Evolutionary conservation across 2,329 filamentous ascomycete genomes (phyloP).

Genomic region (Fusarium nelsonii): DNA sequence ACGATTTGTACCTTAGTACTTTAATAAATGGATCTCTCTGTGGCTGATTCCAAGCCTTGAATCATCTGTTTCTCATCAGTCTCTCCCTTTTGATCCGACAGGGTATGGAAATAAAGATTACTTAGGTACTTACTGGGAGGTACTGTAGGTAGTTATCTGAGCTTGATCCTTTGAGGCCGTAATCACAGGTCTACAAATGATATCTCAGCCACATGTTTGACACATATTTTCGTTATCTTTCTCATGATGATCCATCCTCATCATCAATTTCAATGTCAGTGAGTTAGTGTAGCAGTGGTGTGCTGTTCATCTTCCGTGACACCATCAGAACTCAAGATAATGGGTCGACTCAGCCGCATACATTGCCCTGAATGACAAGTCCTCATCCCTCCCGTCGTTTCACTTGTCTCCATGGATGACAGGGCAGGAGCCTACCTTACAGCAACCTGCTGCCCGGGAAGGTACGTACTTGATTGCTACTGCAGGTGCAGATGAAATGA

Average conservation of each 20-base stretch:
- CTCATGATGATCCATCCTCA: background rate
- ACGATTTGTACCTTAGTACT: background rate
- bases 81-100: conserved; percentile 24
- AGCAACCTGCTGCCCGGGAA: background rate
- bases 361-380: conserved; percentile 10
- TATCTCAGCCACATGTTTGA: conserved; percentile 4
- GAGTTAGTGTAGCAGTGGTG: conserved; percentile 29
- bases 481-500: conserved; percentile 1
- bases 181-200: background rate
- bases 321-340: conserved; percentile 37
- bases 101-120: background rate
- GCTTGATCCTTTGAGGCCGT: background rate
- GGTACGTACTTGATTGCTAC: background rate
- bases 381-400: conserved; percentile 26
- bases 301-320: conserved; percentile 42
- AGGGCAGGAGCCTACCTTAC: background rate
- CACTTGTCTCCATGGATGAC: conserved; percentile 6
- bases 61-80: conserved; percentile 24
- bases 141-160: background rate
- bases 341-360: conserved; percentile 45
- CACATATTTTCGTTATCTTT: background rate
- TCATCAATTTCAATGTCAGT: conserved; percentile 1
- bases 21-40: conserved; percentile 7
- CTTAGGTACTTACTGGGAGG: background rate
- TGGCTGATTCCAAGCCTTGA: conserved; percentile 24